phyloP scores from a whole-genome alignment of 495 filamentous ascomycete genomes.

The Xanthoparmelia taractica region DNA sequence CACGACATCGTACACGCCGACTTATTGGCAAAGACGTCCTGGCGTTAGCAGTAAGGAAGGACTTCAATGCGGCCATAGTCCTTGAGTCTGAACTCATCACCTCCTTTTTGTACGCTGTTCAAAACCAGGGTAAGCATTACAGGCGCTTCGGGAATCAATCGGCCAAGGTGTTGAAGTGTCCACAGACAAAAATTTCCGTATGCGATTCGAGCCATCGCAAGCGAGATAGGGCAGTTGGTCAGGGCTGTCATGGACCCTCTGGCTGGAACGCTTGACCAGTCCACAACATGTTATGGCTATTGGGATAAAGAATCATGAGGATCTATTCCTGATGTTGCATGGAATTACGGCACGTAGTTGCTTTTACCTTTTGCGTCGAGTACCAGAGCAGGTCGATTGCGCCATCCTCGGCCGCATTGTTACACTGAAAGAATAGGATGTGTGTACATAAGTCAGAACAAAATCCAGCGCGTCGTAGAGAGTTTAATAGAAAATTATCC shows the following conservation, averaged over 20 bases:
- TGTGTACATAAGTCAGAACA: too few species aligned
- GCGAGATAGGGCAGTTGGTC: constrained; percentile 5
- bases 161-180: constrained; percentile 3
- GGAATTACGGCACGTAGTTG: too few species aligned
- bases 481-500: too few species aligned
- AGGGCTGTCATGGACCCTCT: background rate
- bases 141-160: background rate
- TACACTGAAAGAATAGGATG: too few species aligned
- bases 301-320: background rate
- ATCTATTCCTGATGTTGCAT: too few species aligned
- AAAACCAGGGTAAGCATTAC: constrained; percentile 45
- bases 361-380: too few species aligned
- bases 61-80: constrained; percentile 69
- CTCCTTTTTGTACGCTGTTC: constrained; percentile 65
- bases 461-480: too few species aligned
- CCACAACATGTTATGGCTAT: background rate
- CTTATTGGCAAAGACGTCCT: constrained; percentile 59
- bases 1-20: constrained; percentile 49
- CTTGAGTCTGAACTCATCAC: constrained; percentile 71
- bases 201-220: constrained; percentile 37
- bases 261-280: too few species aligned
- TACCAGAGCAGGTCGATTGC: too few species aligned
- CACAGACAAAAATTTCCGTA: constrained; percentile 41
- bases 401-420: too few species aligned
- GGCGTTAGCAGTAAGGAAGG: constrained; percentile 62